These are phyloP conservation scores for Ganoderma lucidum DNA, from an alignment of 1,284 basidiomycete genomes.

Conservation along the genomic window DNA sequence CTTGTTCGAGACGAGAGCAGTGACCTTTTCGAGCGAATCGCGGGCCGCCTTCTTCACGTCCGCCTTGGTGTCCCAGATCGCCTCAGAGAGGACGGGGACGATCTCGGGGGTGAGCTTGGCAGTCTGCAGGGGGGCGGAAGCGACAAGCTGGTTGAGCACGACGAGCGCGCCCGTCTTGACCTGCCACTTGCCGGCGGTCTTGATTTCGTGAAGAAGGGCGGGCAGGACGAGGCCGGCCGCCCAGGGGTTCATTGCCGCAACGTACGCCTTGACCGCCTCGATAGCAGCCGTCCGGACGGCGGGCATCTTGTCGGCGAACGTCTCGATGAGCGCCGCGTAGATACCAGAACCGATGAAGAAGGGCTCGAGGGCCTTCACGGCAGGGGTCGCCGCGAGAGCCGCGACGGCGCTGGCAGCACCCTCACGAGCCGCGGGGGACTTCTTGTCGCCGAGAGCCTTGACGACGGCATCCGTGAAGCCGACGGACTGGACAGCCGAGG, in stretches of 20 bases:
- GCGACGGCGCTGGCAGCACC: conserved; percentile 80
- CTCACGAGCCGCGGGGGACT: conserved; percentile 86
- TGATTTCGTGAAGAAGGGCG: conserved; percentile 92
- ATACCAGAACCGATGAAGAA: conserved; percentile 87
- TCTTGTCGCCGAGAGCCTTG: conserved; percentile 93
- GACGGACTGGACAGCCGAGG: conserved; percentile 79
- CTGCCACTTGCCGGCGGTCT: conserved; percentile 99
- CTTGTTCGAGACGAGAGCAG: conserved; percentile 97
- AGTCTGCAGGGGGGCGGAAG: conserved; percentile 85
- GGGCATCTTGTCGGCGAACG: conserved; percentile 93
- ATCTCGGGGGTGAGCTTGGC: conserved; percentile 96
- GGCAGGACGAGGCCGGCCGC: conserved; percentile 88
- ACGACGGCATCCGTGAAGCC: conserved; percentile 84
- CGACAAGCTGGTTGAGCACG: conserved; percentile 92
- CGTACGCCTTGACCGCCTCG: conserved; percentile 84
- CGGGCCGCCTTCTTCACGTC: conserved; percentile 99
- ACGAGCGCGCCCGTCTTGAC: conserved; percentile 92
- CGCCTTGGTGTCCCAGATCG: conserved; percentile 99
- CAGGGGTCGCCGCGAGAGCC: conserved; percentile 80
- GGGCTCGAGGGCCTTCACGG: conserved; percentile 90
- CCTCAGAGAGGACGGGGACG: conserved; percentile 94
- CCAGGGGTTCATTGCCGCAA: conserved; percentile 92
- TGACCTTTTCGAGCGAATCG: conserved; percentile 92
- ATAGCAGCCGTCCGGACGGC: conserved; percentile 86
- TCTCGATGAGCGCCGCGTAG: conserved; percentile 88